Percentiles rank a stretch among this genome's conserved stretches.
Evolutionary conservation across 1,284 basidiomycete species (phyloP).

Genomic region (Meripilus lineatus): DNA sequence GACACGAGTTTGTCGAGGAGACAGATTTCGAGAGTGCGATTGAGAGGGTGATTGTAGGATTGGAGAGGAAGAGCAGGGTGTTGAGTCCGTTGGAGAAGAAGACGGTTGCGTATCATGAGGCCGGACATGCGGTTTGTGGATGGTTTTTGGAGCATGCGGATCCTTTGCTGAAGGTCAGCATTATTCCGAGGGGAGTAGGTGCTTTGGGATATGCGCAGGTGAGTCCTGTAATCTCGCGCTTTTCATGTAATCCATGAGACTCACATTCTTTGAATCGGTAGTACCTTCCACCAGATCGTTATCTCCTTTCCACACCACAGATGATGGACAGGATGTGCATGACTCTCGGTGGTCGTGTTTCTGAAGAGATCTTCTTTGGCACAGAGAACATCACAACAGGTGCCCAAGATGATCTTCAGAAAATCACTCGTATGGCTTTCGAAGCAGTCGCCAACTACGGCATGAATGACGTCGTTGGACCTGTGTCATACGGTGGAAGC

Average conservation of each 20-base stretch:
- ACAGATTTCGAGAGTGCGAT: conserved; percentile 96
- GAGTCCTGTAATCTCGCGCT: conserved; percentile 17
- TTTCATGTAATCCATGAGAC: not conserved
- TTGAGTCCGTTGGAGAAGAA: conserved; percentile 96
- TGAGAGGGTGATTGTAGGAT: conserved; percentile 95
- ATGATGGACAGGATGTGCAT: conserved; percentile 96
- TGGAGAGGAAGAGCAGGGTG: conserved; percentile 94
- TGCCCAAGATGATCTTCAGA: conserved; percentile 96
- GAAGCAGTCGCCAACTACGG: conserved; percentile 94
- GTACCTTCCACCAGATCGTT: conserved; percentile 95
- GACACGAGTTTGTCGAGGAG: conserved; percentile 77
- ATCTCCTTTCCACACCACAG: conserved; percentile 93
- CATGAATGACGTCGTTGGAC: conserved; percentile 94
- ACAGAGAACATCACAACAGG: conserved; percentile 93
- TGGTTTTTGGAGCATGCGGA: conserved; percentile 99
- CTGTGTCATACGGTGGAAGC: conserved; percentile 89
- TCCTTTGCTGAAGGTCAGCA: conserved; percentile 96
- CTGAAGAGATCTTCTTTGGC: conserved; percentile 98
- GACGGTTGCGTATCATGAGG: conserved; percentile 99
- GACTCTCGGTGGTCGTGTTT: conserved; percentile 97
- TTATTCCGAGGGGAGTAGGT: conserved; percentile 95
- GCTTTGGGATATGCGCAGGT: conserved; percentile 96
- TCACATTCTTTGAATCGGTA: conserved; percentile 28
- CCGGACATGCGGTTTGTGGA: conserved; percentile 96
- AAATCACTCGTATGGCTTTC: conserved; percentile 97